These are phyloP conservation scores for Septoria linicola DNA, from an alignment of 2,329 filamentous ascomycete genomes.

Conservation along the genomic window DNA sequence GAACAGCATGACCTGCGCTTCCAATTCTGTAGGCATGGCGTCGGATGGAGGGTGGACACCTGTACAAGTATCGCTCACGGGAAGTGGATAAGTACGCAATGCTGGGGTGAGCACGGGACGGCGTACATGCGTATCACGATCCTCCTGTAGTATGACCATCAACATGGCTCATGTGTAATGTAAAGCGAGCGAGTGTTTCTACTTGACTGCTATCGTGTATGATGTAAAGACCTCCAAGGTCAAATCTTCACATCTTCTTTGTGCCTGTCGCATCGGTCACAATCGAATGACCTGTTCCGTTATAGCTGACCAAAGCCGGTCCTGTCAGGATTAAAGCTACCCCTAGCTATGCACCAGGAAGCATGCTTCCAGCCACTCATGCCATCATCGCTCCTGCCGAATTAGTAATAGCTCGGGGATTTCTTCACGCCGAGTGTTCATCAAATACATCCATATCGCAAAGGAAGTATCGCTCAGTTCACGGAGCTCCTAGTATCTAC, in stretches of 20 bases:
- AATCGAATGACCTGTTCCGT: not conserved
- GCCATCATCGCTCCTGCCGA: constrained; percentile 1
- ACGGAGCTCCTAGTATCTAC: not conserved
- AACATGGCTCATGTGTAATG: constrained; percentile 6
- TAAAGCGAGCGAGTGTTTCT: constrained; percentile 5
- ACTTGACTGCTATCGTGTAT: not conserved
- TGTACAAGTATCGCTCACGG: not conserved
- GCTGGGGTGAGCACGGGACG: constrained; percentile 1
- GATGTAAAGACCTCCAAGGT: no score
- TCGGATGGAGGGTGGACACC: not conserved
- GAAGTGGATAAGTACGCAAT: not conserved
- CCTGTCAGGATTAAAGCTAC: not conserved
- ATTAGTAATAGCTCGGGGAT: constrained; percentile 10
- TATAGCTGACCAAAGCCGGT: not conserved
- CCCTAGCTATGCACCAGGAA: no score
- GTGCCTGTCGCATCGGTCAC: no score
- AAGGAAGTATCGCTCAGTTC: no score
- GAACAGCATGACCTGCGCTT: constrained; percentile 5
- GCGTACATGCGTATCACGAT: constrained; percentile 6
- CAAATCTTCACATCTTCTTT: no score
- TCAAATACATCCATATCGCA: not conserved
- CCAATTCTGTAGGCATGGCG: constrained; percentile 6
- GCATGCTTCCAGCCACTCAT: not conserved
- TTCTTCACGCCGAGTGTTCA: not conserved
- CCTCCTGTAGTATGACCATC: constrained; percentile 8